Evolutionary conservation across 352 stramenopile species (phyloP).

Genomic region (Globisporangium alternatum): DNA sequence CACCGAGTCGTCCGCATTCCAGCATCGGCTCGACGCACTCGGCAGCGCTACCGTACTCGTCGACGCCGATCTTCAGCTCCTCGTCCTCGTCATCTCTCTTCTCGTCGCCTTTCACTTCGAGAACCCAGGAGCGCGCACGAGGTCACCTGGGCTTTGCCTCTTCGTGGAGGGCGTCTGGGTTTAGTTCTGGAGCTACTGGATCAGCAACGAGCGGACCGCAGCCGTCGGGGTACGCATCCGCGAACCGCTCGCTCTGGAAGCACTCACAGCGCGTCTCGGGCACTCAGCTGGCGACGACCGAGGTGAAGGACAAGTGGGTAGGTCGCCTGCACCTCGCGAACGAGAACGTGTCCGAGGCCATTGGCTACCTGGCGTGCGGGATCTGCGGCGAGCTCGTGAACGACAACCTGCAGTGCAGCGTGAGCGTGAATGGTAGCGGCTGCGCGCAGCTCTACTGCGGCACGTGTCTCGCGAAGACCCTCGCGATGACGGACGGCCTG

Average conservation of each 20-base stretch:
- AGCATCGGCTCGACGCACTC: conserved; percentile 1
- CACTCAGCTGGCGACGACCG: conserved; percentile 18
- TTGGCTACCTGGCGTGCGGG: conserved; percentile 62
- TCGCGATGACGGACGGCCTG: conserved; percentile 18
- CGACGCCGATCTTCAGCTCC: conserved; percentile 14
- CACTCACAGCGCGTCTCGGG: conserved; percentile 19
- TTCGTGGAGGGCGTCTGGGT: conserved; percentile 14
- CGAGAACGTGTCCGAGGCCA: conserved; percentile 40
- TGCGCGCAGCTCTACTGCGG: conserved; percentile 76
- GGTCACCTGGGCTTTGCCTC: conserved; percentile 12
- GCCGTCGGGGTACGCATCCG: conserved; percentile 13
- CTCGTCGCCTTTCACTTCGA: conserved; percentile 2
- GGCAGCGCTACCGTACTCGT: conserved; percentile 4
- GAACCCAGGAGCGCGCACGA: conserved; percentile 13
- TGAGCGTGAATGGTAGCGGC: conserved; percentile 18
- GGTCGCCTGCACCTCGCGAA: conserved; percentile 35
- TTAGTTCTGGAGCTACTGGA: not conserved
- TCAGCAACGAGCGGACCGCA: not conserved
- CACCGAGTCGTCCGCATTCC: not conserved
- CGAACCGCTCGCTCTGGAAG: conserved; percentile 35
- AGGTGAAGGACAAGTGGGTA: conserved; percentile 43
- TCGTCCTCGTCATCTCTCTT: not conserved
- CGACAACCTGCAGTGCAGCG: conserved; percentile 70
- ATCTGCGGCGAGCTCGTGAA: conserved; percentile 69
- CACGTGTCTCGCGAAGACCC: conserved; percentile 41